Evolutionary conservation across 371 early-diverging fungal species (phyloP).

Genomic region (Paraphysoderma sedebokerense): DNA sequence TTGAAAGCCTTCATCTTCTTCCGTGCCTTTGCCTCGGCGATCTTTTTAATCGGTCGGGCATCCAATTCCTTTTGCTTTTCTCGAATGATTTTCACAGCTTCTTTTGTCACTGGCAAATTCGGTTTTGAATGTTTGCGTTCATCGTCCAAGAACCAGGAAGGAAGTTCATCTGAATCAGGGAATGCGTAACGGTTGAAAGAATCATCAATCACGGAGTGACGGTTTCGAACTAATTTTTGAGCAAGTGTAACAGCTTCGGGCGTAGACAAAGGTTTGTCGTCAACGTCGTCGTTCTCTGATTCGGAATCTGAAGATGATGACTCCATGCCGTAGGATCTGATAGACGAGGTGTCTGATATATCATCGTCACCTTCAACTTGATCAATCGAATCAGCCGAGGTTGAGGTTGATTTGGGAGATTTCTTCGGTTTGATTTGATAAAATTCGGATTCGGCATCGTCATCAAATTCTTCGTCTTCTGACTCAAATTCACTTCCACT

Average conservation of each 20-base stretch:
- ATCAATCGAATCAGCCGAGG: constrained; percentile 5
- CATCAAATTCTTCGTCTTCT: constrained; percentile 5
- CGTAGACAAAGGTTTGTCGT: constrained; percentile 39
- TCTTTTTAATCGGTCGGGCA: constrained; percentile 94
- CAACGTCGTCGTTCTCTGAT: constrained; percentile 28
- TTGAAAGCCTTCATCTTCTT: constrained; percentile 67
- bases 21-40: constrained; percentile 94
- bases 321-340: not conserved
- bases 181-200: constrained; percentile 78
- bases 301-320: constrained; percentile 40
- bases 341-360: not conserved
- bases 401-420: no score
- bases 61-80: constrained; percentile 69
- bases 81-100: constrained; percentile 69
- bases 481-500: constrained; percentile 4
- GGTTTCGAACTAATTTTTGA: constrained; percentile 40
- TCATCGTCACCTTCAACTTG: constrained; percentile 25
- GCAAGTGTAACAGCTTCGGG: constrained; percentile 82
- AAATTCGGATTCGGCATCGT: constrained; percentile 7
- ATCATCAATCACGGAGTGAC: constrained; percentile 61
- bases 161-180: constrained; percentile 68
- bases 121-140: constrained; percentile 77
- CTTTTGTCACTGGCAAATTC: constrained; percentile 79
- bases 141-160: constrained; percentile 86
- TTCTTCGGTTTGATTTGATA: not conserved